Evolutionary conservation across 2,329 filamentous ascomycete genomes (phyloP).

Genomic region (Ceratocystis diversiconidia): DNA sequence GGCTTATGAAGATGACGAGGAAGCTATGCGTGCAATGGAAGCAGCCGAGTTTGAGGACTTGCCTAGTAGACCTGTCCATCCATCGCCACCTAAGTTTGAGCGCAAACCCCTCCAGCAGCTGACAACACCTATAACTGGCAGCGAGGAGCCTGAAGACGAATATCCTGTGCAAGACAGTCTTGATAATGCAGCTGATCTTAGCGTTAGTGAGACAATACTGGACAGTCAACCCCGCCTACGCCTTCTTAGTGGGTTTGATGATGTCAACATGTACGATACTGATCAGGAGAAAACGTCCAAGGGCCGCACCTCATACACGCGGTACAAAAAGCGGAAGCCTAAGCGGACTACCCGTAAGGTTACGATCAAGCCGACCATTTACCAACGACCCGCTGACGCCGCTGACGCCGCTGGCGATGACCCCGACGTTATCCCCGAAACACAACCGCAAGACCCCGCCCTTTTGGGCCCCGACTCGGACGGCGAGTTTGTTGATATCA

Average conservation of each 20-base stretch:
- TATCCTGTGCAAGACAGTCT: not conserved
- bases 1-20: slow-evolving; percentile 56
- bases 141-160: slow-evolving; percentile 11
- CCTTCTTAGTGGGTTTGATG: slow-evolving; percentile 48
- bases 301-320: slow-evolving; percentile 44
- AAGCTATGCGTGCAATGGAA: slow-evolving; percentile 60
- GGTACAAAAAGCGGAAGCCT: slow-evolving; percentile 71
- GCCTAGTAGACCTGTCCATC: not conserved
- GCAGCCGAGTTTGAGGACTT: slow-evolving; percentile 25
- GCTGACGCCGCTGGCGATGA: slow-evolving; percentile 26
- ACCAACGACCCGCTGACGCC: slow-evolving; percentile 33
- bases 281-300: slow-evolving; percentile 35
- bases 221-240: slow-evolving; percentile 32
- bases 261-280: slow-evolving; percentile 45
- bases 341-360: slow-evolving; percentile 61
- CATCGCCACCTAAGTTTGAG: slow-evolving; percentile 20
- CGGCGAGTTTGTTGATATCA: slow-evolving; percentile 25
- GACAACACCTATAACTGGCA: slow-evolving; percentile 7
- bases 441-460: slow-evolving; percentile 21
- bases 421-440: slow-evolving; percentile 30
- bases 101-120: not conserved
- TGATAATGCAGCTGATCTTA: not conserved
- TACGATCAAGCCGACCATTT: slow-evolving; percentile 45
- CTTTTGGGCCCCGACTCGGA: slow-evolving; percentile 14
- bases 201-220: slow-evolving; percentile 24